Evolutionary conservation across 2,329 filamentous ascomycete genomes (phyloP).

Genomic region (Mycogone perniciosa): DNA sequence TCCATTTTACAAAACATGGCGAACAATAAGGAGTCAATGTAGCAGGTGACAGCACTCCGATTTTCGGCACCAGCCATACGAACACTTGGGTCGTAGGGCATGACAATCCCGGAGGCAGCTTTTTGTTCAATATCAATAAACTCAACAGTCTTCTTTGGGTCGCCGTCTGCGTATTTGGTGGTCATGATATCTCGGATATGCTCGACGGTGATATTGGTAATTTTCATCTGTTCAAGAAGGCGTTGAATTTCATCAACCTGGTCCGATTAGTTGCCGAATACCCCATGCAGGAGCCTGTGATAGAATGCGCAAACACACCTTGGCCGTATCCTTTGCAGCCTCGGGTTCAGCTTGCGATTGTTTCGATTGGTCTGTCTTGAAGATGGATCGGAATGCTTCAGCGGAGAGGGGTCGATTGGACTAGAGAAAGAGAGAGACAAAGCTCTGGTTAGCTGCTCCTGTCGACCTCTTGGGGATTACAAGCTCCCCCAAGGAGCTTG

Average conservation of each 20-base stretch:
- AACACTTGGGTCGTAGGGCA: constrained; percentile 64
- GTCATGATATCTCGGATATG: constrained; percentile 50
- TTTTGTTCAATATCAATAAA: constrained; percentile 74
- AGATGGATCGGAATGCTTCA: constrained; percentile 57
- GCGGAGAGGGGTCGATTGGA: constrained; percentile 48
- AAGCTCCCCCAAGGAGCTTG: neutral
- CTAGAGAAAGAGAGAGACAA: constrained; percentile 11
- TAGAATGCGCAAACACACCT: constrained; percentile 18
- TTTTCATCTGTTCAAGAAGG: constrained; percentile 37
- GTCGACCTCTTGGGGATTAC: too few species aligned
- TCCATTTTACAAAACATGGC: constrained; percentile 91
- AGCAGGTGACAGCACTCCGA: constrained; percentile 82
- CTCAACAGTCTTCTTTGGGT: constrained; percentile 68
- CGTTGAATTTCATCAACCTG: constrained; percentile 38
- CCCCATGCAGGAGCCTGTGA: too few species aligned
- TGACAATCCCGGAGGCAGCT: constrained; percentile 72
- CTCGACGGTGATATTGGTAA: constrained; percentile 49
- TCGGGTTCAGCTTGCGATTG: constrained; percentile 27
- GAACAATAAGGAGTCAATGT: constrained; percentile 83
- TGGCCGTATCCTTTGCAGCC: constrained; percentile 33
- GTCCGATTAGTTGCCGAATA: neutral
- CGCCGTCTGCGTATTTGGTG: constrained; percentile 59
- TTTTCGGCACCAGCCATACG: constrained; percentile 83
- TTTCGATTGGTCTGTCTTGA: constrained; percentile 54
- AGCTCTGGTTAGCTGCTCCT: neutral